Percentiles rank a stretch among this genome's conserved stretches.
phyloP scores from a whole-genome alignment of 1,284 basidiomycete genomes.

The Rhodotorula sp. region DNA sequence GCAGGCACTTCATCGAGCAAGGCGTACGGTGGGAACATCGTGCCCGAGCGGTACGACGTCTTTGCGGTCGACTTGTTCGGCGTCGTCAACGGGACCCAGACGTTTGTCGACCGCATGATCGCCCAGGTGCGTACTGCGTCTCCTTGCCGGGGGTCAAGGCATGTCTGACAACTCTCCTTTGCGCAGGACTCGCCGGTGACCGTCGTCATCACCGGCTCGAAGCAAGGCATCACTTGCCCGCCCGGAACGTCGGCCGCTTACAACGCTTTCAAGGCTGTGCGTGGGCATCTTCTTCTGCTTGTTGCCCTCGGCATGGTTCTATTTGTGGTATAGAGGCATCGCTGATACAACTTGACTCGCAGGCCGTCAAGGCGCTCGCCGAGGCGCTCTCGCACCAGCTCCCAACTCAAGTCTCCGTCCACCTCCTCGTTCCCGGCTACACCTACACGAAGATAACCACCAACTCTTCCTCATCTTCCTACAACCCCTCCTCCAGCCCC shows the following conservation, averaged over 20 bases:
- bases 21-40: constrained; percentile 28
- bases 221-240: constrained; percentile 44
- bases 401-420: constrained; percentile 31
- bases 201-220: constrained; percentile 42
- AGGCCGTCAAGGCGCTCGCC: constrained; percentile 37
- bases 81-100: constrained; percentile 40
- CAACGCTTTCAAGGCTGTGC: constrained; percentile 37
- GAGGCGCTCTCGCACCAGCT: constrained; percentile 36
- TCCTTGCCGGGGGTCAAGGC: too few species aligned
- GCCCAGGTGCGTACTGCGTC: constrained; percentile 15
- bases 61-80: constrained; percentile 42
- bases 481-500: constrained; percentile 37
- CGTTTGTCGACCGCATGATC: constrained; percentile 41
- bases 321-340: too few species aligned
- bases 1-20: constrained; percentile 10
- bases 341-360: neutral
- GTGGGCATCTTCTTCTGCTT: neutral
- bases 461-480: neutral
- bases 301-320: too few species aligned
- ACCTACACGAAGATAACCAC: constrained; percentile 40
- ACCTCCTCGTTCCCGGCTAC: constrained; percentile 43
- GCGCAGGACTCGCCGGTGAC: constrained; percentile 28
- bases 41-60: constrained; percentile 31
- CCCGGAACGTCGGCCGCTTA: constrained; percentile 40
- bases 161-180: neutral